Conservation (phyloP, 208 protist species). For the Balamuthia mandrillaris region DNA sequence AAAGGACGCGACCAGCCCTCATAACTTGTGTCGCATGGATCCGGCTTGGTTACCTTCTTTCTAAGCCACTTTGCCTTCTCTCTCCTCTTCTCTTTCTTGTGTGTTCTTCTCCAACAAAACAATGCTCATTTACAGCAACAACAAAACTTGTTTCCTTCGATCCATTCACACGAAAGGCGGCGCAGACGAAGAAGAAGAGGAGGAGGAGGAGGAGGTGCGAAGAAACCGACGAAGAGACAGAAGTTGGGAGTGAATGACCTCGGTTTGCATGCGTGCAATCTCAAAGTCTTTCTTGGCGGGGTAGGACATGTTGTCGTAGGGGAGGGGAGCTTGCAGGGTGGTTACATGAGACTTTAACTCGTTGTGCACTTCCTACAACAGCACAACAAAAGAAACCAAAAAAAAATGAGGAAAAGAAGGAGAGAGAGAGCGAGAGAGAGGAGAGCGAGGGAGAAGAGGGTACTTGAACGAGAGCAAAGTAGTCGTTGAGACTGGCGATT, state of each 20-base stretch:
- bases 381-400: background rate
- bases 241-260: background rate
- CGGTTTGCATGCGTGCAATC: background rate
- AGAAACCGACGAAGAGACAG: too few species aligned
- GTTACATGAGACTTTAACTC: background rate
- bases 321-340: background rate
- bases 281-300: constrained; percentile 25
- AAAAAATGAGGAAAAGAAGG: background rate
- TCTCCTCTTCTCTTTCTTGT: background rate
- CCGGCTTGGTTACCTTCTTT: background rate
- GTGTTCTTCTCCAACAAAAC: too few species aligned
- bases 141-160: too few species aligned
- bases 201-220: too few species aligned
- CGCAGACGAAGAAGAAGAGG: too few species aligned
- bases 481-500: background rate
- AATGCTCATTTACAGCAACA: too few species aligned
- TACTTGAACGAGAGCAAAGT: background rate
- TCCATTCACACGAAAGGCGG: too few species aligned
- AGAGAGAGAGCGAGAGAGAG: background rate
- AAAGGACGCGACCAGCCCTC: background rate
- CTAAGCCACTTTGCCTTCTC: background rate
- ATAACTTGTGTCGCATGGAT: background rate
- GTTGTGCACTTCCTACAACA: background rate
- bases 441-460: background rate
- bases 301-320: background rate